phyloP scores from a whole-genome alignment of 2,329 filamentous ascomycete species.

The Sporothrix pseudoabietina region DNA sequence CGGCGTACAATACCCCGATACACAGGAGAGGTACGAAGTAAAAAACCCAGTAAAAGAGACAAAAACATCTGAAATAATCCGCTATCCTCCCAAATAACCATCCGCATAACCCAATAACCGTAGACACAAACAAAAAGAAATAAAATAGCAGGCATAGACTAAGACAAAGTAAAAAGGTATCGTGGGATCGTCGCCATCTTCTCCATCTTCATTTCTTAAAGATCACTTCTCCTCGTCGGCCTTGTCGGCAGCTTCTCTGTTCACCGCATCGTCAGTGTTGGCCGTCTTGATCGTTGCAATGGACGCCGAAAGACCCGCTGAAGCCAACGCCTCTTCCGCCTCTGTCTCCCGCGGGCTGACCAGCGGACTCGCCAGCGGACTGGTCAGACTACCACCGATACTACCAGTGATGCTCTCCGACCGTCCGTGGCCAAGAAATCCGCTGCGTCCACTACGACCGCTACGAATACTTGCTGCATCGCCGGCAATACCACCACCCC shows the following conservation, averaged over 20 bases:
- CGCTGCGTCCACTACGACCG: constrained; percentile 80
- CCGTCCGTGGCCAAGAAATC: constrained; percentile 72
- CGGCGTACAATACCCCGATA: background rate
- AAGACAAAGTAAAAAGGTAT: constrained; percentile 20
- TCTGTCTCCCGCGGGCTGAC: constrained; percentile 49
- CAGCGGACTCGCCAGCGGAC: constrained; percentile 60
- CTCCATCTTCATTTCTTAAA: background rate
- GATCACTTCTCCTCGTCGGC: background rate
- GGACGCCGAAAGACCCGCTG: background rate
- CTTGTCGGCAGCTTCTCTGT: constrained; percentile 5
- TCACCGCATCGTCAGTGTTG: background rate
- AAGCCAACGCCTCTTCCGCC: background rate
- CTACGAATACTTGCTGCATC: constrained; percentile 77
- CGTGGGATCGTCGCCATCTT: constrained; percentile 10
- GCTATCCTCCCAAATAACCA: constrained; percentile 2
- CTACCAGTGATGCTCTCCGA: constrained; percentile 82
- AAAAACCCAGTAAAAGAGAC: background rate
- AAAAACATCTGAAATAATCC: background rate
- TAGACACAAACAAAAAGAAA: background rate
- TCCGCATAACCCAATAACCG: background rate
- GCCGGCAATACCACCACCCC: constrained; percentile 44
- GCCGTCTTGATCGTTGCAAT: background rate
- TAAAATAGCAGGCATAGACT: background rate
- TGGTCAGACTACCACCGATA: constrained; percentile 60
- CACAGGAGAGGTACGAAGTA: background rate